Conservation (phyloP, 192 early-diverging fungal species). For the Coemansia sp. region DNA sequence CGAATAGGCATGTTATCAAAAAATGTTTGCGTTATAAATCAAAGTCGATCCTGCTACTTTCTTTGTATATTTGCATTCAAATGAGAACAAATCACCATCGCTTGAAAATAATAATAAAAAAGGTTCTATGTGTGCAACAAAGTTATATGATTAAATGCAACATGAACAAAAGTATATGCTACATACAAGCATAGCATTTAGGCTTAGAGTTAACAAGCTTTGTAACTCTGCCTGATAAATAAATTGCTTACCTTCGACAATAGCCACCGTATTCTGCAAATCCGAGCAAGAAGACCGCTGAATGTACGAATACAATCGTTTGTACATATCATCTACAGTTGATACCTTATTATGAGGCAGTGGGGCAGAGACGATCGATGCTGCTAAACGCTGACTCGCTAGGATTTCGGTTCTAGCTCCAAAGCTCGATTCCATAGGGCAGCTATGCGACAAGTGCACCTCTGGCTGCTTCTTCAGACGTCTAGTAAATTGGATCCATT, state of each 20-base stretch:
- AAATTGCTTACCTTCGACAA: constrained; percentile 14
- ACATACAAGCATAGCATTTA: constrained; percentile 6
- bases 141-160: not conserved
- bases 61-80: not conserved
- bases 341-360: not conserved
- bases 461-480: constrained; percentile 2
- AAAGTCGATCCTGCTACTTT: not conserved
- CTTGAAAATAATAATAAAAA: too few species aligned
- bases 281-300: constrained; percentile 10
- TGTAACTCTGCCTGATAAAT: not conserved
- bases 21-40: not conserved
- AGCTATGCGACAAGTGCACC: not conserved
- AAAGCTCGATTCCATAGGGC: not conserved
- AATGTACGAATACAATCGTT: constrained; percentile 27
- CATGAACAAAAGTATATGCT: not conserved
- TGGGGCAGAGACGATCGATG: not conserved
- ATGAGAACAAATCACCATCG: not conserved
- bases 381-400: constrained; percentile 15
- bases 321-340: constrained; percentile 15
- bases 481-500: not conserved
- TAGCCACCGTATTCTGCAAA: not conserved
- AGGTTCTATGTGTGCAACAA: not conserved
- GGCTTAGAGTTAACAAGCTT: not conserved
- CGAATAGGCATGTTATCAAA: not conserved
- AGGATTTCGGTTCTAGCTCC: constrained; percentile 11